Base-by-base conservation (phyloP, 2,329 filamentous ascomycete genomes). In the Chrysosporium queenslandicum region DNA sequence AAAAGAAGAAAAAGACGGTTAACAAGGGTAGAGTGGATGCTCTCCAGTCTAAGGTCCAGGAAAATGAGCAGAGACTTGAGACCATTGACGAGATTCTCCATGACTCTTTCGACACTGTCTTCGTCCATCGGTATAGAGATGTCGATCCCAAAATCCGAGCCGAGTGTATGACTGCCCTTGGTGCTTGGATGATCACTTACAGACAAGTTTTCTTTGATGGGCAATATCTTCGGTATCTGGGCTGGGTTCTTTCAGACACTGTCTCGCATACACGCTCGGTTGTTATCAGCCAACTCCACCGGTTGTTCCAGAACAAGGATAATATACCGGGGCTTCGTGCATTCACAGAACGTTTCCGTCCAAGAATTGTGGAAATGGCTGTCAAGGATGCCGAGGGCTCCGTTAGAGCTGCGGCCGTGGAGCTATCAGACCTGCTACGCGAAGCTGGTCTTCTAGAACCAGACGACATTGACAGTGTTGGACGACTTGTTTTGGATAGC, bases 71-170 rank as follows among this genome's bases (percentile, higher is more conserved):
- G 56, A 83, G 82, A 63, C 77, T 87, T 30, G 82, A 87, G 54
- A 73, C 77, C 11, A 80, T 88, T 50, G 83, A 87, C 58, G 77
- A 79, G 27, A 77, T 83, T 55, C 82, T 97, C 53, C 84, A 84
- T 59, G 88, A 94, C 59, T 87, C 89, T 61, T 94, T 97, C 64
- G 86, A 95, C 60, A 86, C 87, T 1, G 83, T 97, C 43, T 98
- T 95, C 65, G 85, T 96, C 27, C 91, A 98, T 68, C 83, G 92
- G 45, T 98, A 97, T 68, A 86, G 92, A 56, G 92, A 98, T 65
- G 81, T 96, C 27, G 92, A 98, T 63, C 81, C 87, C 5, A 86
- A 81, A 61, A 94, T 98, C 58, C 81, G 92, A 50, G 82, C 85
- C 0, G 91, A 96, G 63, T 96, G 91, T 64, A 83, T 94, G 21